phyloP scores from a whole-genome alignment of 2,329 filamentous ascomycete genomes.

The Myrmaecium sp. region DNA sequence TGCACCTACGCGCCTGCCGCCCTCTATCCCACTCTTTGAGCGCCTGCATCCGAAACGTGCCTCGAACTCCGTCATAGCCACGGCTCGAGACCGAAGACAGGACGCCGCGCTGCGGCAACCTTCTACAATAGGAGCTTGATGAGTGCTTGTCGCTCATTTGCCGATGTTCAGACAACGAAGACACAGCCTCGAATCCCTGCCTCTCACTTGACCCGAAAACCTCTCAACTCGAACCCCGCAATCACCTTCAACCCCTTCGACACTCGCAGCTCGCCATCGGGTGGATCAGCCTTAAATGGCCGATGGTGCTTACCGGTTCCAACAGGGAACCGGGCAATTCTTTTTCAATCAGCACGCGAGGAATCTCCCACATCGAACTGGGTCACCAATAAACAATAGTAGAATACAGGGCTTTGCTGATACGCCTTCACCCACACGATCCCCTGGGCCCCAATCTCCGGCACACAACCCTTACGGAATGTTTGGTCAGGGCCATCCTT shows the following conservation, averaged over 20 bases:
- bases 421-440: slow-evolving; percentile 41
- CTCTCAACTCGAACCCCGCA: slow-evolving; percentile 10
- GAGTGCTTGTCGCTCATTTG: slow-evolving; percentile 16
- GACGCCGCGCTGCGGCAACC: slow-evolving; percentile 14
- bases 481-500: slow-evolving; percentile 50
- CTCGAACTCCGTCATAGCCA: no score
- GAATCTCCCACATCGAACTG: slow-evolving; percentile 28
- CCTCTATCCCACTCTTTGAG: no score
- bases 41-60: no score
- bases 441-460: slow-evolving; percentile 34
- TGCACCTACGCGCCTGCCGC: no score
- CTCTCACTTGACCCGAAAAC: slow-evolving; percentile 21
- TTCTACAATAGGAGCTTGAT: slow-evolving; percentile 15
- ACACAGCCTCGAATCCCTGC: slow-evolving; percentile 26
- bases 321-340: slow-evolving; percentile 43
- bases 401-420: slow-evolving; percentile 29
- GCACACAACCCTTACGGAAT: slow-evolving; percentile 37
- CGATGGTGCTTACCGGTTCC: slow-evolving; percentile 48
- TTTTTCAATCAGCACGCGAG: slow-evolving; percentile 36
- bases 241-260: slow-evolving; percentile 14
- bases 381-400: slow-evolving; percentile 26
- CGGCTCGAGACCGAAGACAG: no score
- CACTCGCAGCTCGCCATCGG: slow-evolving; percentile 9
- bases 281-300: slow-evolving; percentile 40
- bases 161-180: slow-evolving; percentile 34